Conservation (phyloP, 2,329 filamentous ascomycete species). For the Tolypocladium capitatum region DNA sequence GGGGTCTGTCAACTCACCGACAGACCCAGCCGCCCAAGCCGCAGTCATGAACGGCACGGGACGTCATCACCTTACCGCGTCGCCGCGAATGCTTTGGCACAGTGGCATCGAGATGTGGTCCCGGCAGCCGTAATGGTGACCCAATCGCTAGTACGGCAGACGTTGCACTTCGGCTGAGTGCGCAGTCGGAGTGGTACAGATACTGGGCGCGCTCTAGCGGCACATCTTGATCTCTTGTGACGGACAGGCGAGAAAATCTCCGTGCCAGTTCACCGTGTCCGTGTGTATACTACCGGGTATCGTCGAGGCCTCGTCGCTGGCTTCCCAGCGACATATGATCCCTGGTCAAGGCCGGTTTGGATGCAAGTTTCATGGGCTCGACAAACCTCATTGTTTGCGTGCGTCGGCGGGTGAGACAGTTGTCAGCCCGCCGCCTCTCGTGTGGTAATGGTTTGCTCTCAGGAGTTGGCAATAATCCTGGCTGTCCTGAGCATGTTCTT, state of each 20-base stretch:
- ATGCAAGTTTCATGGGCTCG: neutral
- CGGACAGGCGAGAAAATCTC: neutral
- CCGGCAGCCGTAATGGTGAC: neutral
- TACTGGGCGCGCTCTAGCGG: neutral
- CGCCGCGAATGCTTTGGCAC: neutral
- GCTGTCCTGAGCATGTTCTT: neutral
- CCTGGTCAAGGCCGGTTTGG: neutral
- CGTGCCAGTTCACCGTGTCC: neutral
- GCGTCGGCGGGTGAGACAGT: neutral
- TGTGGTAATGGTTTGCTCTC: neutral
- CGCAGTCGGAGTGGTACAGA: constrained; percentile 2
- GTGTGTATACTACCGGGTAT: no score
- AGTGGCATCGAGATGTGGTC: neutral
- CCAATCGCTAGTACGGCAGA: constrained; percentile 3
- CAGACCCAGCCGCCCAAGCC: neutral
- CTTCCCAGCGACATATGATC: neutral
- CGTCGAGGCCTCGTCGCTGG: neutral
- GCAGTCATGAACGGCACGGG: neutral
- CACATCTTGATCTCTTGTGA: neutral
- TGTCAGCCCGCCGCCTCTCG: neutral
- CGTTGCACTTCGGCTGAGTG: constrained; percentile 5
- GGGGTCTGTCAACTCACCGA: neutral
- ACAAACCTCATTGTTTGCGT: neutral
- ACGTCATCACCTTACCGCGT: neutral
- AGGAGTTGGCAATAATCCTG: neutral